Evolutionary conservation across 192 early-diverging fungal species (phyloP).

Genomic region (Chytriomyces hyalinus): DNA sequence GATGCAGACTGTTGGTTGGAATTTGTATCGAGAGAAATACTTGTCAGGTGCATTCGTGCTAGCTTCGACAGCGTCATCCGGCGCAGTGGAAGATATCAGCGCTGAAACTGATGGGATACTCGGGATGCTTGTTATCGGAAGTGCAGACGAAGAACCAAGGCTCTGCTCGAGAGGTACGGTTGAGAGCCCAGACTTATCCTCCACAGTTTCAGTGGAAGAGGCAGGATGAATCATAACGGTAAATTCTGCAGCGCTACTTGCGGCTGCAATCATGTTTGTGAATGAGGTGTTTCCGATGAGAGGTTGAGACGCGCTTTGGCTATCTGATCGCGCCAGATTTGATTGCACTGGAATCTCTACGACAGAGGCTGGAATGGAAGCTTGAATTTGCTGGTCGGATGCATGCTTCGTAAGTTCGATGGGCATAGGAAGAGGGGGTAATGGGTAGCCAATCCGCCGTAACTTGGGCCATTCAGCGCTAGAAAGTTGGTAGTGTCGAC

Average conservation of each 20-base stretch:
- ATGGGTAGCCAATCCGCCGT: conserved; percentile 39
- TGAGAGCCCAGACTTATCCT: not conserved
- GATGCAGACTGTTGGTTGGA: conserved; percentile 50
- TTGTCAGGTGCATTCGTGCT: conserved; percentile 21
- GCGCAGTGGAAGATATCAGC: not conserved
- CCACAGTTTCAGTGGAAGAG: not conserved
- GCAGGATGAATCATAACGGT: too few relatives aligned
- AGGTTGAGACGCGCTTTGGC: not conserved
- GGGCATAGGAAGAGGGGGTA: conserved; percentile 55
- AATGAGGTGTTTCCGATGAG: not conserved
- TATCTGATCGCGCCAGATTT: not conserved
- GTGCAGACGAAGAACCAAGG: not conserved
- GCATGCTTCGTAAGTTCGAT: conserved; percentile 5
- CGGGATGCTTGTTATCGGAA: not conserved
- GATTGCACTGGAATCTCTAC: not conserved
- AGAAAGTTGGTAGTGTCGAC: conserved; percentile 18
- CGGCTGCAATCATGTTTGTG: not conserved
- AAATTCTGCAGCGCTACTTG: not conserved
- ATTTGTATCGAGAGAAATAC: conserved; percentile 49
- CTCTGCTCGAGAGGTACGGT: not conserved
- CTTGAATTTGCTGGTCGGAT: not conserved
- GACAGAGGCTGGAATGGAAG: not conserved
- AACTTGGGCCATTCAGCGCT: conserved; percentile 42
- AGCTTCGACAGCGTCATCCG: not conserved
- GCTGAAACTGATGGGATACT: not conserved